Percentiles rank a stretch among this genome's conserved stretches.
Conservation (phyloP, 2,329 filamentous ascomycete genomes). For the Dactylellina parvicollis region DNA sequence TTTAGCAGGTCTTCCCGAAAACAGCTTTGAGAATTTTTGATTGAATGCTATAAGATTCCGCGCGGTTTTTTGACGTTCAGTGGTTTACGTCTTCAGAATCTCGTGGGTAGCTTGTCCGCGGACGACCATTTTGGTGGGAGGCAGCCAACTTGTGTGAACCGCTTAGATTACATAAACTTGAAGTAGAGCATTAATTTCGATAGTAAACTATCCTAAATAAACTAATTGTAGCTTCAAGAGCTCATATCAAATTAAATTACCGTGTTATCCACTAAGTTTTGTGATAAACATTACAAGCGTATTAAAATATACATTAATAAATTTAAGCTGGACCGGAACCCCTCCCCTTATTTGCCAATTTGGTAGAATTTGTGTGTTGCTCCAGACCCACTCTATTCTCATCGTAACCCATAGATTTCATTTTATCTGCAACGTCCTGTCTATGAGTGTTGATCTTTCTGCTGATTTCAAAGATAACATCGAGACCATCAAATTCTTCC, state of each 20-base stretch:
- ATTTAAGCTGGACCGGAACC: background rate
- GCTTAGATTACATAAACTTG: too few relatives aligned
- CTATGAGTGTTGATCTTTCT: slow-evolving; percentile 3
- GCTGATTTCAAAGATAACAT: slow-evolving; percentile 1
- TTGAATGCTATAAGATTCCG: slow-evolving; percentile 74
- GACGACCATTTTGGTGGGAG: slow-evolving; percentile 82
- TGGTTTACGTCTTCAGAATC: slow-evolving; percentile 83
- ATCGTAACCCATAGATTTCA: slow-evolving; percentile 11
- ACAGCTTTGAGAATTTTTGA: slow-evolving; percentile 68
- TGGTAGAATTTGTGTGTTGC: background rate
- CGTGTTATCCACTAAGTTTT: too few relatives aligned
- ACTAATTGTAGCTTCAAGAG: too few relatives aligned
- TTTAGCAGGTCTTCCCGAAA: slow-evolving; percentile 69
- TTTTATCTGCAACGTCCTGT: background rate
- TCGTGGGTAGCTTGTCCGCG: slow-evolving; percentile 78
- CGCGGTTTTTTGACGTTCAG: slow-evolving; percentile 70
- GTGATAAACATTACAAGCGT: too few relatives aligned
- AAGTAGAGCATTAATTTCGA: too few relatives aligned
- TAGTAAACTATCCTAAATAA: too few relatives aligned
- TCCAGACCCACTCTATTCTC: slow-evolving; percentile 5
- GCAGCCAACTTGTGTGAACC: too few relatives aligned
- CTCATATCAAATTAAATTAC: too few relatives aligned
- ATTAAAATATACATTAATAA: too few relatives aligned
- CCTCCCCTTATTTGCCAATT: background rate
- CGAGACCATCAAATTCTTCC: slow-evolving; percentile 14